Evolutionary conservation across 768 basidiomycete genomes (phyloP).

Genomic region (Lactarius hengduanensis): DNA sequence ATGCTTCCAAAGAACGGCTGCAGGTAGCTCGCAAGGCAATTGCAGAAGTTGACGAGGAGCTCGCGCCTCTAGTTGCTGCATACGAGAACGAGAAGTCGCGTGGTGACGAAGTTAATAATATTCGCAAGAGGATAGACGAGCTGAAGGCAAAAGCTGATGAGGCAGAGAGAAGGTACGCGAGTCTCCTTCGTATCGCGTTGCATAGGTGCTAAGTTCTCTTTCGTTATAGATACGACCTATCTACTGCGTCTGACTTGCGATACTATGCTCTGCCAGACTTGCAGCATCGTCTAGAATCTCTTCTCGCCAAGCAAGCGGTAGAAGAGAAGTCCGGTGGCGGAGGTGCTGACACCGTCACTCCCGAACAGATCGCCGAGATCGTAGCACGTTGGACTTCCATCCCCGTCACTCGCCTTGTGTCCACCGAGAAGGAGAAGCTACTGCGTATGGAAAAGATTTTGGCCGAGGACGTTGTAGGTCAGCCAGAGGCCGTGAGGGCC

Average conservation of each 20-base stretch:
- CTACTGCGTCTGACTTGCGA: conserved; percentile 80
- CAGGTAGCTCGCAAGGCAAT: conserved; percentile 70
- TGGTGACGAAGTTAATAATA: conserved; percentile 74
- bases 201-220: conserved; percentile 22
- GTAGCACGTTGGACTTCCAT: conserved; percentile 93
- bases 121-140: conserved; percentile 84
- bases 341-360: conserved; percentile 69
- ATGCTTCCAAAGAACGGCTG: conserved; percentile 82
- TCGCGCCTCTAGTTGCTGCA: conserved; percentile 76
- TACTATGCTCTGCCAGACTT: conserved; percentile 93
- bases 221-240: conserved; percentile 47
- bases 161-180: conserved; percentile 72
- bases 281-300: conserved; percentile 63
- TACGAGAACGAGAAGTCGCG: conserved; percentile 86
- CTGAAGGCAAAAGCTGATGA: conserved; percentile 90
- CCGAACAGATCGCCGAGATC: conserved; percentile 92
- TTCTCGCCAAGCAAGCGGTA: conserved; percentile 69
- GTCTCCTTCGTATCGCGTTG: neutral
- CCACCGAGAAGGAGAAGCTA: conserved; percentile 89
- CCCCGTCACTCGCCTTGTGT: conserved; percentile 82
- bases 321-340: conserved; percentile 60
- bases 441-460: conserved; percentile 85
- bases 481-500: conserved; percentile 86
- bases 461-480: conserved; percentile 77
- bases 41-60: conserved; percentile 80